Conservation (phyloP, 75 land plant species). For the Ceratopteris richardii region DNA sequence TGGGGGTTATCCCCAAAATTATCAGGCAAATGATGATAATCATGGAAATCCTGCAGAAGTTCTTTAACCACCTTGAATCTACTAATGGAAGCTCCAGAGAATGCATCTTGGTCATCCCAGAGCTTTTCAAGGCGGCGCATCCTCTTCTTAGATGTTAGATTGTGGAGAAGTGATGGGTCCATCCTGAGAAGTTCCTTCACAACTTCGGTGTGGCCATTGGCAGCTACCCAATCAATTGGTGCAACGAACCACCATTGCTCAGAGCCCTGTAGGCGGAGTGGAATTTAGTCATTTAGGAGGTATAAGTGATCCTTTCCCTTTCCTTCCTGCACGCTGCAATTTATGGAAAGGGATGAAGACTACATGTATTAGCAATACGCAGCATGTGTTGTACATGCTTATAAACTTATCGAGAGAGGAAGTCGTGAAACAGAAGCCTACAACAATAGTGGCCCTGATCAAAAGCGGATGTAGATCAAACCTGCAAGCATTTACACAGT, state of each 20-base stretch:
- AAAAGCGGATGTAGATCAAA: too few relatives aligned
- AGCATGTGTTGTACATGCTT: too few relatives aligned
- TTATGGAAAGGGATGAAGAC: too few relatives aligned
- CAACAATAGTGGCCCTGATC: too few relatives aligned
- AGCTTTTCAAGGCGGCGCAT: constrained; percentile 57
- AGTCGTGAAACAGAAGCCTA: too few relatives aligned
- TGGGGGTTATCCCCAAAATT: constrained; percentile 25
- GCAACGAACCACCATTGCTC: constrained; percentile 76
- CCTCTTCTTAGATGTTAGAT: constrained; percentile 56
- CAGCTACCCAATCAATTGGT: constrained; percentile 68
- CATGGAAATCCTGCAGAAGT: constrained; percentile 37
- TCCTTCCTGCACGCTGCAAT: too few relatives aligned
- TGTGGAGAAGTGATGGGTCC: constrained; percentile 55
- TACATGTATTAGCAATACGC: too few relatives aligned
- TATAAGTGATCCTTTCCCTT: too few relatives aligned
- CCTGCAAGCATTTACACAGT: too few relatives aligned
- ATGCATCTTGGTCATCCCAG: constrained; percentile 61
- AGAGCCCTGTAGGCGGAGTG: constrained; percentile 67
- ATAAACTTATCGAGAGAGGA: too few relatives aligned
- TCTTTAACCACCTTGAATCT: constrained; percentile 41
- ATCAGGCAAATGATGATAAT: constrained; percentile 9
- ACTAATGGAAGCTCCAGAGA: constrained; percentile 39
- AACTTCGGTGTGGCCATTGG: constrained; percentile 66
- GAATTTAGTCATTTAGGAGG: constrained; percentile 6
- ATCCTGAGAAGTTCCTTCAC: constrained; percentile 56